Evolutionary conservation across 306 rosid species (phyloP).

Genomic region (Lagenaria siceraria): DNA sequence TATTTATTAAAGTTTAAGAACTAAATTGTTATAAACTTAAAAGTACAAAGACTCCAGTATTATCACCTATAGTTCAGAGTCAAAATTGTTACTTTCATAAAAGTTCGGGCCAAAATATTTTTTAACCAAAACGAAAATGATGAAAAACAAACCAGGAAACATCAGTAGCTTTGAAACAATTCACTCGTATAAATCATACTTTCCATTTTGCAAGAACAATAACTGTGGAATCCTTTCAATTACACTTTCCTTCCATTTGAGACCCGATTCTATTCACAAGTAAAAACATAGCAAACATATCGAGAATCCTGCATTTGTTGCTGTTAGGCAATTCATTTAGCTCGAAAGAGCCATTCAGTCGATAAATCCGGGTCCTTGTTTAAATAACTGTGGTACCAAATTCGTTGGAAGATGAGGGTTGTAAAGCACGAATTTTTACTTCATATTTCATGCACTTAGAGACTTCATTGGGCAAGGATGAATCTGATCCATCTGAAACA

Average conservation of each 20-base stretch:
- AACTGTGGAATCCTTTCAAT: not conserved
- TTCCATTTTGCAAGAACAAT: not conserved
- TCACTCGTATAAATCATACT: not conserved
- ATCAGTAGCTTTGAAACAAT: not conserved
- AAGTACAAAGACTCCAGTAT: no score
- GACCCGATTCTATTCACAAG: constrained; percentile 4
- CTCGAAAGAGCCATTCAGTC: not conserved
- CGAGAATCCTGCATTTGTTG: not conserved
- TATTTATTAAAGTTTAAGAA: no score
- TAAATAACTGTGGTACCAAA: constrained; percentile 4
- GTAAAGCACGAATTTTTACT: constrained; percentile 63
- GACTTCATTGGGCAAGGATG: constrained; percentile 26
- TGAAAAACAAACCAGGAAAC: not conserved
- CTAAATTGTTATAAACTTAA: no score
- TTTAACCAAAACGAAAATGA: not conserved
- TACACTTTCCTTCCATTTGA: not conserved
- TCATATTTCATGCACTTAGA: constrained; percentile 36
- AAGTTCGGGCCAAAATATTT: no score
- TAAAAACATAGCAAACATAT: not conserved
- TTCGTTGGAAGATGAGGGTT: constrained; percentile 61
- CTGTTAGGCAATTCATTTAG: not conserved
- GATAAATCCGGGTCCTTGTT: not conserved
- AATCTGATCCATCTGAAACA: constrained; percentile 29
- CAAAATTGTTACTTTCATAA: no score
- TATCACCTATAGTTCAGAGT: no score